Evolutionary conservation across 1,284 basidiomycete genomes (phyloP), one percentile per base, ranked within the genome.

Genomic region (Agaricales sp.): DNA sequence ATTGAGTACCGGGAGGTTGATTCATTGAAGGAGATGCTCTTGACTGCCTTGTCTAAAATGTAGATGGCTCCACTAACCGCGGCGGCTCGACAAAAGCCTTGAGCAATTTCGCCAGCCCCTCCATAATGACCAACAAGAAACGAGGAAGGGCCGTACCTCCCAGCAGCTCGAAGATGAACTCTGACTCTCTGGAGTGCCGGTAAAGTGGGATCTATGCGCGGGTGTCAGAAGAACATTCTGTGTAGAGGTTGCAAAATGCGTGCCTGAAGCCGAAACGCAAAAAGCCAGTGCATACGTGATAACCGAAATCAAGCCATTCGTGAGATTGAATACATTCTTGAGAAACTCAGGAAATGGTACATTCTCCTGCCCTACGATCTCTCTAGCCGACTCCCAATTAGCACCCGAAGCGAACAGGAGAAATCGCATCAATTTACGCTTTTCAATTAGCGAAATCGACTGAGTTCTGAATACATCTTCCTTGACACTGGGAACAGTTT

Each of bases 101-200:
- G 92, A 0, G 87, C 77, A n/a, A 95, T 80, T 60, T 96, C 93
- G 2, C 93, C 92, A 0, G 84, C 72, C 2, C 93, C 92, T 23
- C 95, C 95, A 61, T 97, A 98, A 58, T 97, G 93, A 0, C 91
- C 92, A 3, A 98, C 76, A 13, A 99, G 77, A 66, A 94, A 98
- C 0, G 95, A 83, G 0, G 90, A 92, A 8, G 87, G 68, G 3
- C 95, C 95, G 60, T 96, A 98, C 24, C 89, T 75, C 1, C 95
- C 94, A 12, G 83, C 69, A 1, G 92, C 90, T 38, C 73, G 78
- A 19, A 98, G 73, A 61, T 91, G 92, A 23, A 71, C 67, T 12
- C 82, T 75, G 16, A 92, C 68, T 8, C 92, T 78, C 20, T 64
- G 63, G 2, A 96, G 65, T 0, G 86, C 78, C 1, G 76, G 72